Conservation (phyloP, 2,329 filamentous ascomycete genomes). For the Coniochaeta sp. region DNA sequence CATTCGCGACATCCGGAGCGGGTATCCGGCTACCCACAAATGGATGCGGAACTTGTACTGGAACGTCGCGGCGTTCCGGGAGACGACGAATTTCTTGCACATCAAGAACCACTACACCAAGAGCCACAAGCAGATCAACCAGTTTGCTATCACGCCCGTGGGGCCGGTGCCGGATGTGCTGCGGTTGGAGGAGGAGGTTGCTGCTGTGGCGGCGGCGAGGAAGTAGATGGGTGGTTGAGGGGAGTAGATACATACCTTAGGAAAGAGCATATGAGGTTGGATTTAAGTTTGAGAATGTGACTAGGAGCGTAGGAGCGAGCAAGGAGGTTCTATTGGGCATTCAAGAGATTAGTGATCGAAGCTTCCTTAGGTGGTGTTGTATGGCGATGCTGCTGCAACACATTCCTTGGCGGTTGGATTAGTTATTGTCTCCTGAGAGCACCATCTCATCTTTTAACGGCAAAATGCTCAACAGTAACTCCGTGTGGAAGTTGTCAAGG, state of each 20-base stretch:
- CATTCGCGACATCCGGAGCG: constrained; percentile 73
- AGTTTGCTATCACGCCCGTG: constrained; percentile 68
- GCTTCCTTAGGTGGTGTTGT: too few relatives aligned
- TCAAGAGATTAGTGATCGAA: too few relatives aligned
- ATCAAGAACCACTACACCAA: constrained; percentile 74
- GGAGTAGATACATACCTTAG: constrained; percentile 2
- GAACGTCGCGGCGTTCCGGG: constrained; percentile 68
- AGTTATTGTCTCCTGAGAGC: too few relatives aligned
- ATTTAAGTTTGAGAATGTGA: too few relatives aligned
- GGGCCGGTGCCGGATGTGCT: constrained; percentile 81
- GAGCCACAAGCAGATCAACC: constrained; percentile 61
- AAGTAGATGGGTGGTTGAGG: constrained; percentile 1
- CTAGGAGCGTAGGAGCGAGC: too few relatives aligned
- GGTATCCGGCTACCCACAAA: constrained; percentile 72
- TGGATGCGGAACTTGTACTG: constrained; percentile 86
- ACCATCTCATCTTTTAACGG: too few relatives aligned
- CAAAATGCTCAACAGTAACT: too few relatives aligned
- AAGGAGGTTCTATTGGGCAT: too few relatives aligned
- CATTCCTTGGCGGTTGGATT: too few relatives aligned
- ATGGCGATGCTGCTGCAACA: too few relatives aligned
- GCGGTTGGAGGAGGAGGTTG: constrained; percentile 69
- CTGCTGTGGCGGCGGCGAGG: constrained; percentile 34
- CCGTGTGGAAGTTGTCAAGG: neutral
- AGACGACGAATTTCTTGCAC: constrained; percentile 88
- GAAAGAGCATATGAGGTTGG: constrained; percentile 12